Evolutionary conservation across 1,284 basidiomycete species (phyloP).

Genomic region (Microbotryomycetes sp.): DNA sequence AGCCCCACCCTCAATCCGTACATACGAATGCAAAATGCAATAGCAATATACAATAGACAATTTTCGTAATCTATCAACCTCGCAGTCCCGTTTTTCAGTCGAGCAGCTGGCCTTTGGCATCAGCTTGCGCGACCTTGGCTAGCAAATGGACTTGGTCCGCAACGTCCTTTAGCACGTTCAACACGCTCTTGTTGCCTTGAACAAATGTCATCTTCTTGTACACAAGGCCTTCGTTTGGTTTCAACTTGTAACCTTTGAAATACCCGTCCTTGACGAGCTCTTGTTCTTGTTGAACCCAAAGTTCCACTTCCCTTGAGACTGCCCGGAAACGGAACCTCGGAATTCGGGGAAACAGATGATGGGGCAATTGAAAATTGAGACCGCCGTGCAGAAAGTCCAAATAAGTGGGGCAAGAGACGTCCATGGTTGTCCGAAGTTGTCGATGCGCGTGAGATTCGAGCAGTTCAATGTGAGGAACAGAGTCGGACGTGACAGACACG

Average conservation of each 20-base stretch:
- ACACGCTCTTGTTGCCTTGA: slow-evolving; percentile 69
- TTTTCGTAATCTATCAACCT: too few relatives aligned
- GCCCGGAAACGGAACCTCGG: slow-evolving; percentile 86
- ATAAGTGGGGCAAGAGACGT: slow-evolving; percentile 77
- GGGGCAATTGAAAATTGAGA: slow-evolving; percentile 88
- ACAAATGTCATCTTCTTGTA: slow-evolving; percentile 89
- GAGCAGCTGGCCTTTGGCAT: slow-evolving; percentile 41
- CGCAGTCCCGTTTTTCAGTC: too few relatives aligned
- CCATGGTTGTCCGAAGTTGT: slow-evolving; percentile 91
- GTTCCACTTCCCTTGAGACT: slow-evolving; percentile 46
- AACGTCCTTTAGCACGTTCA: slow-evolving; percentile 66
- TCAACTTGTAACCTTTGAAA: slow-evolving; percentile 15
- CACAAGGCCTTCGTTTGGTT: slow-evolving; percentile 64
- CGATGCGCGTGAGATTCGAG: slow-evolving; percentile 89
- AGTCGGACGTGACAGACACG: slow-evolving; percentile 9
- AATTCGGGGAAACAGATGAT: slow-evolving; percentile 91
- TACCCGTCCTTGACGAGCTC: slow-evolving; percentile 2
- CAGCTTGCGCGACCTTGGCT: slow-evolving; percentile 56
- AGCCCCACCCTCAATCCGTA: background rate
- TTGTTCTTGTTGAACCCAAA: slow-evolving; percentile 31
- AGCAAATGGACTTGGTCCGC: slow-evolving; percentile 74
- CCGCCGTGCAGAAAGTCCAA: slow-evolving; percentile 90
- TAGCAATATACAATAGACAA: too few relatives aligned
- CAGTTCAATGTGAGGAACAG: slow-evolving; percentile 55
- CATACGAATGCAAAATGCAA: background rate